These are phyloP conservation scores for Maudiozyma serrabonitensis DNA, from an alignment of 805 yeast species.

Conservation along the genomic window DNA sequence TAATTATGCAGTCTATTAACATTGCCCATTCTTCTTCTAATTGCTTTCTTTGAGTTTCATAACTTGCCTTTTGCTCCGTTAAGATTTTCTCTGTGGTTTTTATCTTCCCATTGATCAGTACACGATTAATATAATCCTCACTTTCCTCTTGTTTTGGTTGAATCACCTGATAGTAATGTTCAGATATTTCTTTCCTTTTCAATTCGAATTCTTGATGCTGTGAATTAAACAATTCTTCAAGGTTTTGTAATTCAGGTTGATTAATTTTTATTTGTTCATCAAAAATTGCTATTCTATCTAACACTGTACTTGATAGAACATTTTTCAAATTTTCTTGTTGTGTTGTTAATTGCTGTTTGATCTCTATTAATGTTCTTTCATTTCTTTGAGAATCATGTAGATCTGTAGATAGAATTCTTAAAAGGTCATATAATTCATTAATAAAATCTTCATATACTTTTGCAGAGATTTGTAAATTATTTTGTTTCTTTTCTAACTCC, in stretches of 20 bases:
- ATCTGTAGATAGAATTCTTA: constrained; percentile 38
- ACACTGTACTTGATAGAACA: constrained; percentile 33
- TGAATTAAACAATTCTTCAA: constrained; percentile 25
- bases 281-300: constrained; percentile 31
- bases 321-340: constrained; percentile 34
- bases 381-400: constrained; percentile 32
- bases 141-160: constrained; percentile 41
- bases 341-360: constrained; percentile 35
- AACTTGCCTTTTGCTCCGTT: constrained; percentile 29
- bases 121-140: constrained; percentile 36
- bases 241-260: constrained; percentile 37
- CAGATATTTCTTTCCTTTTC: constrained; percentile 35
- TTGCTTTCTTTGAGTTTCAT: constrained; percentile 43
- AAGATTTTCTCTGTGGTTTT: constrained; percentile 25
- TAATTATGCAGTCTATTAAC: constrained; percentile 44
- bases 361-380: constrained; percentile 38
- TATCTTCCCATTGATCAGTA: constrained; percentile 32
- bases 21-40: constrained; percentile 45
- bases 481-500: constrained; percentile 37
- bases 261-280: constrained; percentile 42
- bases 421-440: constrained; percentile 22
- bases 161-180: constrained; percentile 39
- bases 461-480: constrained; percentile 43
- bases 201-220: constrained; percentile 38
- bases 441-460: constrained; percentile 42